Evolutionary conservation across 2,329 filamentous ascomycete species (phyloP).

Genomic region (Incumbomyces delicatus): DNA sequence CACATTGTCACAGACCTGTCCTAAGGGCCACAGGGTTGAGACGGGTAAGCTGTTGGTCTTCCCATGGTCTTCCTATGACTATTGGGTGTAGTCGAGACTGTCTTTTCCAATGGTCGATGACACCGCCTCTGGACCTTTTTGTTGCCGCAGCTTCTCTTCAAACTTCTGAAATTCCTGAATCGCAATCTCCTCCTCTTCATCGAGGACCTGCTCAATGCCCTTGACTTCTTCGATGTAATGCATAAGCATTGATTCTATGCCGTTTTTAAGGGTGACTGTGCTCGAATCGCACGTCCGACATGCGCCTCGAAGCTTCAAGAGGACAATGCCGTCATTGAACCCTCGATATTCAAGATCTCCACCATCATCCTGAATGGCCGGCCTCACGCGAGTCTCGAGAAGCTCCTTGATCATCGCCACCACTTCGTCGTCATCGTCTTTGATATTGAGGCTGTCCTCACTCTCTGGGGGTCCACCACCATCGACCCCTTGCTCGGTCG

Average conservation of each 20-base stretch:
- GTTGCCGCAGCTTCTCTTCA: conserved; percentile 66
- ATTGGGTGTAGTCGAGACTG: conserved; percentile 42
- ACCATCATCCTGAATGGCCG: conserved; percentile 93
- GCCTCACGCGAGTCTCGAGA: conserved; percentile 85
- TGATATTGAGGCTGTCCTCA: conserved; percentile 67
- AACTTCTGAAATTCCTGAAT: conserved; percentile 86
- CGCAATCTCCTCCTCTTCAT: conserved; percentile 83
- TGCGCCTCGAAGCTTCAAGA: conserved; percentile 78
- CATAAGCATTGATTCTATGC: conserved; percentile 98
- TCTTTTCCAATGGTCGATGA: conserved; percentile 42
- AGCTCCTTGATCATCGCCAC: conserved; percentile 98
- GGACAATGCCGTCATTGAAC: conserved; percentile 76
- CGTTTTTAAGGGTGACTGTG: conserved; percentile 92
- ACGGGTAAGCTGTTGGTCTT: too few relatives aligned
- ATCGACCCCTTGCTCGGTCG: conserved; percentile 49
- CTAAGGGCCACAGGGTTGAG: too few relatives aligned
- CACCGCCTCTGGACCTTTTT: conserved; percentile 44
- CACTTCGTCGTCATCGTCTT: conserved; percentile 86
- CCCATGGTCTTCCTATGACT: too few relatives aligned
- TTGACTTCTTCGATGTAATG: conserved; percentile 95
- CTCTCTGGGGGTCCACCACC: conserved; percentile 39
- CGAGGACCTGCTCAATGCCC: conserved; percentile 80
- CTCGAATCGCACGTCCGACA: conserved; percentile 95
- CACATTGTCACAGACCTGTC: too few relatives aligned
- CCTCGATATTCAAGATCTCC: conserved; percentile 94